These are phyloP conservation scores for Nannochloropsis salina DNA, from an alignment of 108 stramenopile species.

Conservation along the genomic window DNA sequence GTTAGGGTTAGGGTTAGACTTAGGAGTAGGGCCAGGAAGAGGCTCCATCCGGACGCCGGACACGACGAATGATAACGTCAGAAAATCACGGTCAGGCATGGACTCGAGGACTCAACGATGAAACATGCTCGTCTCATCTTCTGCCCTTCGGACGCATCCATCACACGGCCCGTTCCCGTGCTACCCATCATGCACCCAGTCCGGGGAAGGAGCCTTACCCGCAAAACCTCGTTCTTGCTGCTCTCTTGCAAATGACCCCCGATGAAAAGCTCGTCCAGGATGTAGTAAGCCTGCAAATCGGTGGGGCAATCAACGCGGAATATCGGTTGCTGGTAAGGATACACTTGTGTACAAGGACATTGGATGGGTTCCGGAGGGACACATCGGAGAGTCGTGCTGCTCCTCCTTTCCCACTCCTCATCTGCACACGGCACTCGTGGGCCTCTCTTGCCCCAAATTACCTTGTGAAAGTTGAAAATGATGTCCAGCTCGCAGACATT, in stretches of 20 bases:
- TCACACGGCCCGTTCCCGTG: no score
- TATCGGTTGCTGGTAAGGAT: not conserved
- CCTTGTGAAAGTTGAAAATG: slow-evolving; percentile 99
- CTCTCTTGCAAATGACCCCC: slow-evolving; percentile 84
- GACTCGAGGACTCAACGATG: no score
- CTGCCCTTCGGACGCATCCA: no score
- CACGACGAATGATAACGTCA: not conserved
- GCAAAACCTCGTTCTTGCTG: slow-evolving; percentile 55
- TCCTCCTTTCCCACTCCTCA: not conserved
- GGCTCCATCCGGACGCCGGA: no score
- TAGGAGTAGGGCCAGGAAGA: no score
- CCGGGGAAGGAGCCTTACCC: slow-evolving; percentile 35
- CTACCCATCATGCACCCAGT: no score
- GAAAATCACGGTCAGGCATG: not conserved
- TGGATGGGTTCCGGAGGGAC: not conserved
- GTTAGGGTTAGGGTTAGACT: no score
- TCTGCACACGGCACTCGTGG: not conserved
- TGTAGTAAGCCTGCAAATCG: slow-evolving; percentile 59
- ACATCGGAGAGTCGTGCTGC: not conserved
- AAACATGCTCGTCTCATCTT: no score
- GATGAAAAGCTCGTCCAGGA: slow-evolving; percentile 97
- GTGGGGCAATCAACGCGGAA: not conserved
- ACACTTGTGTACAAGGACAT: not conserved
- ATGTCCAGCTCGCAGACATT: slow-evolving; percentile 98
- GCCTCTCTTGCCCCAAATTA: slow-evolving; percentile 1